phyloP scores from a whole-genome alignment of 2,329 filamentous ascomycete species.

The Aspergillus eucalypticola region DNA sequence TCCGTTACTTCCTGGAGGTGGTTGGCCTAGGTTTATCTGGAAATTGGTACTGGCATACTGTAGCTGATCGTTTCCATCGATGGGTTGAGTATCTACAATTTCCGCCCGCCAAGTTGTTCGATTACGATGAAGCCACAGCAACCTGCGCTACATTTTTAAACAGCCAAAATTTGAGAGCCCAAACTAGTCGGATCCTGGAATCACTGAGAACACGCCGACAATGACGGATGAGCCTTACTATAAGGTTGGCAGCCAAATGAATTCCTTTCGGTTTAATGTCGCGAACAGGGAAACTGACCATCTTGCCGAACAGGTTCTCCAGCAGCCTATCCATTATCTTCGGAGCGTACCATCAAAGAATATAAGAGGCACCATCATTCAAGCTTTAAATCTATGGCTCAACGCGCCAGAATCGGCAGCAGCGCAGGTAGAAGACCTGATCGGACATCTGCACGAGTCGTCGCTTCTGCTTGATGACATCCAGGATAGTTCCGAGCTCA shows the following conservation, averaged over 20 bases:
- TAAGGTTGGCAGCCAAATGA: no score
- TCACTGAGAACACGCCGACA: neutral
- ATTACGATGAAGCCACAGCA: neutral
- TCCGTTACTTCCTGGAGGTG: neutral
- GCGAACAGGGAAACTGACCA: neutral
- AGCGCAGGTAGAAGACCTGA: neutral
- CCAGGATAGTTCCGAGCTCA: constrained; percentile 7
- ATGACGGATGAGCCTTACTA: neutral
- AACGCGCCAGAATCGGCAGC: neutral
- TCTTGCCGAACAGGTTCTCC: neutral
- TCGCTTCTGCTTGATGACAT: constrained; percentile 12
- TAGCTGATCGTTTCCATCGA: neutral
- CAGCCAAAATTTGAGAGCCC: neutral
- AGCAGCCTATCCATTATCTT: neutral
- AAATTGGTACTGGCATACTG: neutral
- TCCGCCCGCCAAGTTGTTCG: neutral
- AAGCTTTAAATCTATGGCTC: neutral
- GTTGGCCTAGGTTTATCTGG: neutral
- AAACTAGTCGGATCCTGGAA: neutral
- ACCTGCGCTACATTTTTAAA: neutral
- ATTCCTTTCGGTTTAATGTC: no score
- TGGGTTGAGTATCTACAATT: neutral
- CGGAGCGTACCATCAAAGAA: neutral
- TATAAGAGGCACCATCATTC: neutral
- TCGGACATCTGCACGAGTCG: neutral